Percentiles rank a stretch among this genome's conserved stretches.
Evolutionary conservation across 2,329 filamentous ascomycete species (phyloP).

Genomic region (Pseudogymnoascus sp.): DNA sequence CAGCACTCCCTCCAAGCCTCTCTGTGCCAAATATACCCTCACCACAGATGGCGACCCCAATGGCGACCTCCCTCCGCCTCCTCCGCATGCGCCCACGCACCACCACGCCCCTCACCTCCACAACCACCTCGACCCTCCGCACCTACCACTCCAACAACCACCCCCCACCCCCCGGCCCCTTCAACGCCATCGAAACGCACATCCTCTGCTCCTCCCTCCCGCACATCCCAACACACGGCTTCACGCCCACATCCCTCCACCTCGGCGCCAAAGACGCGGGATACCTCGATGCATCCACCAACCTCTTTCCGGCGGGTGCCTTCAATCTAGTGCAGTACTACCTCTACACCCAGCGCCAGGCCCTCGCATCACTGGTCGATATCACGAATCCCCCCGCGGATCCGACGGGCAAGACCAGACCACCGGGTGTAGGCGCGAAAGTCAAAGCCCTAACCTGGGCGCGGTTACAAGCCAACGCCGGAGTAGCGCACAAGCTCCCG

Average conservation of each 20-base stretch:
- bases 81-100: neutral
- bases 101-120: constrained; percentile 10
- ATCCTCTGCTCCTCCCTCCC: constrained; percentile 75
- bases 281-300: constrained; percentile 78
- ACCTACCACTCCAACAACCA: constrained; percentile 69
- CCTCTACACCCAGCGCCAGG: constrained; percentile 56
- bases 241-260: constrained; percentile 63
- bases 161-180: constrained; percentile 44
- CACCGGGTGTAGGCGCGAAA: constrained; percentile 47
- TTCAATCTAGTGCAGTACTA: constrained; percentile 79
- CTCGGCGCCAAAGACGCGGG: constrained; percentile 76
- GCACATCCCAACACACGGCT: constrained; percentile 75
- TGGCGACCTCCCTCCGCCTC: constrained; percentile 9
- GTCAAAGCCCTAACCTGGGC: constrained; percentile 67
- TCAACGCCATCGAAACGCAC: constrained; percentile 57
- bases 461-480: constrained; percentile 63
- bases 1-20: neutral
- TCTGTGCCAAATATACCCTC: neutral
- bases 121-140: neutral
- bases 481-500: constrained; percentile 21
- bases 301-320: constrained; percentile 68
- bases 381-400: constrained; percentile 31
- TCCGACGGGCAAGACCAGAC: constrained; percentile 21
- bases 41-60: neutral
- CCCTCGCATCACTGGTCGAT: constrained; percentile 33